Evolutionary conservation across 305 asterid genomes (phyloP).

Genomic region (Fraxinus floribunda): DNA sequence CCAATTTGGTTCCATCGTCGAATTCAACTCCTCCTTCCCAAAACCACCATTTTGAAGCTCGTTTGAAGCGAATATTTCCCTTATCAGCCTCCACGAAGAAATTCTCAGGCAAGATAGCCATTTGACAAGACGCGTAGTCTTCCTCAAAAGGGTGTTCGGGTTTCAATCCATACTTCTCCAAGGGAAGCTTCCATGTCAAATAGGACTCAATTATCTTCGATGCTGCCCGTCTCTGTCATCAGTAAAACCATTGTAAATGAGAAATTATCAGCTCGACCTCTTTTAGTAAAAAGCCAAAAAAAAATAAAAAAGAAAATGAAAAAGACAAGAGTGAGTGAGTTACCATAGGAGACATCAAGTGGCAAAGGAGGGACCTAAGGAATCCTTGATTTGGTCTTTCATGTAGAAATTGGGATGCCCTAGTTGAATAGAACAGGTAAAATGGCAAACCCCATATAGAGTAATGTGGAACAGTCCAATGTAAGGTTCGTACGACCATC

Average conservation of each 20-base stretch:
- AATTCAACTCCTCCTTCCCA: slow-evolving; percentile 72
- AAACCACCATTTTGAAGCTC: slow-evolving; percentile 63
- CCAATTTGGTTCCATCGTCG: slow-evolving; percentile 64
- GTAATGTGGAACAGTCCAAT: slow-evolving; percentile 90
- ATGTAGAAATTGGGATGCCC: slow-evolving; percentile 79
- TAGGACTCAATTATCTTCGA: slow-evolving; percentile 73
- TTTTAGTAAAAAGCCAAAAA: background rate
- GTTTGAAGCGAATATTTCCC: slow-evolving; percentile 61
- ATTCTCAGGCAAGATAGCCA: slow-evolving; percentile 83
- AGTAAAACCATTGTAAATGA: background rate
- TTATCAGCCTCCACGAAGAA: slow-evolving; percentile 75
- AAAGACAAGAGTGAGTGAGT: background rate
- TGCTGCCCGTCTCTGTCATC: slow-evolving; percentile 48
- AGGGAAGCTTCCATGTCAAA: slow-evolving; percentile 77
- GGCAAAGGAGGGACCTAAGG: slow-evolving; percentile 56
- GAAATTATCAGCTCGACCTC: background rate
- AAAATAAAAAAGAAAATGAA: background rate
- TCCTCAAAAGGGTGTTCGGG: slow-evolving; percentile 92
- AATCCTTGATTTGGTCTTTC: slow-evolving; percentile 79
- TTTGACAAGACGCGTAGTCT: slow-evolving; percentile 87
- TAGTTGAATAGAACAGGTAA: slow-evolving; percentile 81
- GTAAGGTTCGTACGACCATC: slow-evolving; percentile 73
- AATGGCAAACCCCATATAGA: slow-evolving; percentile 90
- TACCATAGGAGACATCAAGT: slow-evolving; percentile 65
- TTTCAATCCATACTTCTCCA: slow-evolving; percentile 68